Evolutionary conservation across 2,329 filamentous ascomycete genomes (phyloP).

Genomic region (Metarhizium anisopliae): DNA sequence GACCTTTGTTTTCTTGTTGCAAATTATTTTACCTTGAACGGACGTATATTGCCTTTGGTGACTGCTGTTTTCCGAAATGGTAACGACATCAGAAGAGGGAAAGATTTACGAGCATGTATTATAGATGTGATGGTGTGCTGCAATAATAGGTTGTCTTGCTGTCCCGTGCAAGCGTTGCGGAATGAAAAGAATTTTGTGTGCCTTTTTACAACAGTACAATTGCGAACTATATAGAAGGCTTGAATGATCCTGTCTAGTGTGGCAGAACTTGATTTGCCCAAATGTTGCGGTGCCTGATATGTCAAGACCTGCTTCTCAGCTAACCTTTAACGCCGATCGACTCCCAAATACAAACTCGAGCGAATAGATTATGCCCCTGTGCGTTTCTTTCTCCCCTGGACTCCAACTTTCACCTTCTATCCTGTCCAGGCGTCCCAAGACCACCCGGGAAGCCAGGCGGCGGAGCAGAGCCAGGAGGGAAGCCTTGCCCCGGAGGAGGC

Average conservation of each 20-base stretch:
- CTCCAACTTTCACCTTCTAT: conserved; percentile 23
- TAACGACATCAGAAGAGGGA: not conserved
- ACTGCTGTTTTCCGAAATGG: not conserved
- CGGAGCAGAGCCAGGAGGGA: conserved; percentile 25
- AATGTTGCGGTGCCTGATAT: not conserved
- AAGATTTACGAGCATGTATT: conserved; percentile 5
- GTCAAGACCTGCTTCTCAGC: not conserved
- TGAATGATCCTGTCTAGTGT: too few relatives aligned
- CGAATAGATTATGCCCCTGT: conserved; percentile 5
- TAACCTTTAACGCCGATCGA: conserved; percentile 22
- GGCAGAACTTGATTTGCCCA: not conserved
- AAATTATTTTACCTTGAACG: not conserved
- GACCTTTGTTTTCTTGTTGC: conserved; percentile 1
- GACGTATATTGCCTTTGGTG: not conserved
- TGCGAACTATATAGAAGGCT: not conserved
- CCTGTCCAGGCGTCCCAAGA: conserved; percentile 28
- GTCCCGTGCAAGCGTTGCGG: not conserved
- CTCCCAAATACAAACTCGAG: conserved; percentile 17
- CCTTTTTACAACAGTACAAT: not conserved
- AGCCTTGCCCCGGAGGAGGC: conserved; percentile 33
- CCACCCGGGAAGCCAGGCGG: conserved; percentile 14
- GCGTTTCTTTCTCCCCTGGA: not conserved
- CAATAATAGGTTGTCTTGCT: not conserved
- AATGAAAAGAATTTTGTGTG: not conserved
- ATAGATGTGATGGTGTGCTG: conserved; percentile 7